A percentile compares a stretch with the other conserved stretches of the same genome.
These are phyloP conservation scores for Claviceps maximensis DNA, from an alignment of 2,329 filamentous ascomycete species.

Conservation along the genomic window DNA sequence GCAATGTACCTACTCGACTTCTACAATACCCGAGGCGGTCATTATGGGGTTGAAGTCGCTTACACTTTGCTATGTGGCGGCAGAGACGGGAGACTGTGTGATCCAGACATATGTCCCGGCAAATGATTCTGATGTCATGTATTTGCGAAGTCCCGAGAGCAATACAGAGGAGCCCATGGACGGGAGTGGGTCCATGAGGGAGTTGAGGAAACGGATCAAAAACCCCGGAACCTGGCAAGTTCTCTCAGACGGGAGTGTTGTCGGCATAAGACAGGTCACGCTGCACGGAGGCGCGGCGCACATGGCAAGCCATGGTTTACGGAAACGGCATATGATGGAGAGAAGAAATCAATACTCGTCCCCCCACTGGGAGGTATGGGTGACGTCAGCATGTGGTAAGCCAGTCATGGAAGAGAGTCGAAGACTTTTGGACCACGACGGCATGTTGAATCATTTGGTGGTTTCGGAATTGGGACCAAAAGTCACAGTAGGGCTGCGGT, in stretches of 20 bases:
- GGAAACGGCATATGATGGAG: conserved; percentile 1
- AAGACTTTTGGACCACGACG: conserved; percentile 28
- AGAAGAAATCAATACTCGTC: neutral
- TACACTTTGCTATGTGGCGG: conserved; percentile 49
- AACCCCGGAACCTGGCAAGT: conserved; percentile 54
- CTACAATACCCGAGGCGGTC: conserved; percentile 32
- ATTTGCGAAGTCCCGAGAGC: conserved; percentile 30
- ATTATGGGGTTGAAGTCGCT: conserved; percentile 46
- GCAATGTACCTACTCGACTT: conserved; percentile 40
- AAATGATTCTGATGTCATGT: conserved; percentile 41
- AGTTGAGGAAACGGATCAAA: conserved; percentile 38
- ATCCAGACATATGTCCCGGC: conserved; percentile 49
- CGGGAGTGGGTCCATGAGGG: conserved; percentile 37
- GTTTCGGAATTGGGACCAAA: conserved; percentile 55
- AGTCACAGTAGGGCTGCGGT: conserved; percentile 45
- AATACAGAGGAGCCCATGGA: conserved; percentile 31
- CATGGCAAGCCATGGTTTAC: neutral
- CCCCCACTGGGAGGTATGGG: conserved; percentile 41
- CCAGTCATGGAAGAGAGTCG: conserved; percentile 31
- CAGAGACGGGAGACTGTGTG: conserved; percentile 47
- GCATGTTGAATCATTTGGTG: conserved; percentile 41
- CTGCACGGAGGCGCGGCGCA: conserved; percentile 2
- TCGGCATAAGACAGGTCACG: conserved; percentile 45
- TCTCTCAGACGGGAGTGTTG: conserved; percentile 43
- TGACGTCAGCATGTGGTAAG: conserved; percentile 31